Evolutionary conservation across 108 stramenopile genomes (phyloP).

Genomic region (Schizochytrium sp.): DNA sequence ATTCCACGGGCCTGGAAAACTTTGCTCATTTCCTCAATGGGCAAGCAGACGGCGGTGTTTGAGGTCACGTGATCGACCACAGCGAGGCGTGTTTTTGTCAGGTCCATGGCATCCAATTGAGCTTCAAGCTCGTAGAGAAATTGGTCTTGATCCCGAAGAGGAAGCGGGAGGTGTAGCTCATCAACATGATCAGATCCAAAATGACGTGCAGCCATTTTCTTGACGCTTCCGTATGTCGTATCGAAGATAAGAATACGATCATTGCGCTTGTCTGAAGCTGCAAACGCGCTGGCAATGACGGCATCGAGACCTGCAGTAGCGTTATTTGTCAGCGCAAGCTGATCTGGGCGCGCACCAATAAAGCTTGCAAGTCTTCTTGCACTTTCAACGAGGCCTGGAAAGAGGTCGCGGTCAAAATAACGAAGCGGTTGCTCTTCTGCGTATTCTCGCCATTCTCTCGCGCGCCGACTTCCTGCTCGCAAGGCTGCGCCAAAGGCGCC

Average conservation of each 20-base stretch:
- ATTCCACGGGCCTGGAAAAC: neutral
- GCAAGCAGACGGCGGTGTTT: neutral
- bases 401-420: constrained; percentile 8
- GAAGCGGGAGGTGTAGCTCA: neutral
- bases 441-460: neutral
- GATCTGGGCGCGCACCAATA: neutral
- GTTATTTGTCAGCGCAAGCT: neutral
- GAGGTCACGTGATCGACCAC: constrained; percentile 3
- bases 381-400: neutral
- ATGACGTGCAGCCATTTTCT: neutral
- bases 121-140: neutral
- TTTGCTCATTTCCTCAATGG: neutral
- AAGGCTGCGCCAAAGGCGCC: constrained; percentile 21
- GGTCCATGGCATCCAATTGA: neutral
- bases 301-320: constrained; percentile 21
- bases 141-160: neutral
- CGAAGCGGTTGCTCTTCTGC: constrained; percentile 19
- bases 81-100: neutral
- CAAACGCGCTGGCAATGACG: neutral
- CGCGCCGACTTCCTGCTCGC: neutral
- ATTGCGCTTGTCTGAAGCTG: neutral
- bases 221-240: constrained; percentile 18
- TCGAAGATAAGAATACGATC: neutral
- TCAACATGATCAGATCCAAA: neutral
- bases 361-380: neutral